Conservation (phyloP, 768 basidiomycete genomes). For the Serendipita indica region DNA sequence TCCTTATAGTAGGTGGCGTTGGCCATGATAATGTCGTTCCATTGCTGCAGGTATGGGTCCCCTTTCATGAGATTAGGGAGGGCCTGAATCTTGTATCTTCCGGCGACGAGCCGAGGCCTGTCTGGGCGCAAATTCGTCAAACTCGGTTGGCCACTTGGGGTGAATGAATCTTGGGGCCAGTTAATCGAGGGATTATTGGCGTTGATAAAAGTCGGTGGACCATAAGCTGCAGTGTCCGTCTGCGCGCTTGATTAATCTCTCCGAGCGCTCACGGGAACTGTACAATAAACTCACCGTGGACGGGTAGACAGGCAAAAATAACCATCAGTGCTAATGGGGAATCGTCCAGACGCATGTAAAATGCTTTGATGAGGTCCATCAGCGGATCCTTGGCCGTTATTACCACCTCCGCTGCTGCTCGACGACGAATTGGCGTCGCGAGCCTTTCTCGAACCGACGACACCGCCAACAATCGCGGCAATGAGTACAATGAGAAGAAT, state of each 20-base stretch:
- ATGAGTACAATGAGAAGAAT: conserved; percentile 22
- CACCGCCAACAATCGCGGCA: conserved; percentile 44
- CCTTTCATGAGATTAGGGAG: conserved; percentile 59
- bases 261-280: neutral
- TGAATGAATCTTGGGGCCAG: conserved; percentile 73
- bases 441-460: conserved; percentile 51
- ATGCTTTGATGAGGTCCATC: conserved; percentile 43
- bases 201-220: conserved; percentile 54
- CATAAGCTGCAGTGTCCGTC: conserved; percentile 64
- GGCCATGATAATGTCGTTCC: conserved; percentile 82
- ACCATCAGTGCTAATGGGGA: conserved; percentile 63
- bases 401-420: conserved; percentile 12
- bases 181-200: conserved; percentile 31
- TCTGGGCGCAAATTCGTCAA: conserved; percentile 52
- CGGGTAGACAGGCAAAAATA: conserved; percentile 78
- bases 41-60: conserved; percentile 73
- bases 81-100: conserved; percentile 78
- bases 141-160: conserved; percentile 40
- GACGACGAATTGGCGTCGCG: conserved; percentile 26
- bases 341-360: conserved; percentile 47
- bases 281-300: conserved; percentile 52
- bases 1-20: conserved; percentile 69
- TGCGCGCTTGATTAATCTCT: conserved; percentile 21
- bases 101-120: conserved; percentile 85
- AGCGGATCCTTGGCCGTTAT: conserved; percentile 20